Evolutionary conservation across 331 rosid genomes (phyloP).

Genomic region (Spiraea crenata): DNA sequence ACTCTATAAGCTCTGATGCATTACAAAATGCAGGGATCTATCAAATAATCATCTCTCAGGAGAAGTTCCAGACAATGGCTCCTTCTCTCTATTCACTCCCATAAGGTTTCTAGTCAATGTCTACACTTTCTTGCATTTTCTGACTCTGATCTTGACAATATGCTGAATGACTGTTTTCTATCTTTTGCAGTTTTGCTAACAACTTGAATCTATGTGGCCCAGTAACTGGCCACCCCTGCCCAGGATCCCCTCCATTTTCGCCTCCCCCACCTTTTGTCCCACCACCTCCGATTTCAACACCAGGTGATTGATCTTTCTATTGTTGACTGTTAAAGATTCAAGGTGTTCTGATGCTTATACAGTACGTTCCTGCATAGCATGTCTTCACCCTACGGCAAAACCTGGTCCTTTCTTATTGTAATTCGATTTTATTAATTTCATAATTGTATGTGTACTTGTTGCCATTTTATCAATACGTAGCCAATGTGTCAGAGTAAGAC

Average conservation of each 20-base stretch:
- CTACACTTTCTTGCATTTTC: conserved; percentile 18
- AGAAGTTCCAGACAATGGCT: conserved; percentile 91
- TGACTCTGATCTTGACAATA: conserved; percentile 15
- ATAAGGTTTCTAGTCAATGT: conserved; percentile 58
- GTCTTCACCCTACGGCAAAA: conserved; percentile 6
- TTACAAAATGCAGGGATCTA: conserved; percentile 67
- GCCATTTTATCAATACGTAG: conserved; percentile 1
- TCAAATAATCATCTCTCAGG: conserved; percentile 88
- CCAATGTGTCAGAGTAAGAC: background rate
- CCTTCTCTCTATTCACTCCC: conserved; percentile 96
- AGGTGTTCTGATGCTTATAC: conserved; percentile 7
- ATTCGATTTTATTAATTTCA: background rate
- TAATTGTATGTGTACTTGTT: background rate
- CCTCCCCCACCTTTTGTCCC: conserved; percentile 99
- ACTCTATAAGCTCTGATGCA: conserved; percentile 13
- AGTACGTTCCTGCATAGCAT: background rate
- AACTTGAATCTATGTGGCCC: conserved; percentile 94
- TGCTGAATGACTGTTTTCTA: conserved; percentile 24
- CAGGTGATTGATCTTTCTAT: conserved; percentile 59
- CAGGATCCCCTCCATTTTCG: conserved; percentile 98
- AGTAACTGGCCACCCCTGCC: conserved; percentile 94
- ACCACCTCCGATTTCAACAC: conserved; percentile 78
- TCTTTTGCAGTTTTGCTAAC: conserved; percentile 77
- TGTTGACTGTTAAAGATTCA: conserved; percentile 3
- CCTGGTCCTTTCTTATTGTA: conserved; percentile 3